These are phyloP conservation scores for Kodamaea jinghongensis DNA, from an alignment of 805 yeast genomes.

Conservation along the genomic window DNA sequence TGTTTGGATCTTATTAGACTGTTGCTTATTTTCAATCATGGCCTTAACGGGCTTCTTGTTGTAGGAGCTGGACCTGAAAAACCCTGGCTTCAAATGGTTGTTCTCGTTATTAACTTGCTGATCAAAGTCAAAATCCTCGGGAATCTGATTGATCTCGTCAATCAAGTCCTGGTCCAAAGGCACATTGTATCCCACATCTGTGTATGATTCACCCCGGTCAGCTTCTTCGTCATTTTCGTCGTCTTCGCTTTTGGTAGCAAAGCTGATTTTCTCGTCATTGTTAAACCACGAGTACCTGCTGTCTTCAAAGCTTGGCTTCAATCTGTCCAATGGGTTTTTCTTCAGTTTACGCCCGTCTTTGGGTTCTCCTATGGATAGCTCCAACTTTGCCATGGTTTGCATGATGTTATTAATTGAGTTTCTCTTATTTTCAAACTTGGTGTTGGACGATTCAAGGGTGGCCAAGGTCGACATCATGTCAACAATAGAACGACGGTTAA, in stretches of 20 bases:
- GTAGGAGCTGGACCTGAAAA: conserved; percentile 38
- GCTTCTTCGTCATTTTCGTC: conserved; percentile 3
- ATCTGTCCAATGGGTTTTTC: conserved; percentile 1
- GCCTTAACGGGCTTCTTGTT: conserved; percentile 34
- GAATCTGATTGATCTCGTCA: conserved; percentile 51
- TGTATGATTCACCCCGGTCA: not conserved
- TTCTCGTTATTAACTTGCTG: conserved; percentile 16
- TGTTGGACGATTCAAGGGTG: conserved; percentile 12
- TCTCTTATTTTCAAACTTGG: conserved; percentile 6
- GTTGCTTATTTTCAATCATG: conserved; percentile 20
- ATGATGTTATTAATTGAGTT: conserved; percentile 26
- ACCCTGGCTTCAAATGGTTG: conserved; percentile 3
- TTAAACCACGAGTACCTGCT: conserved; percentile 32
- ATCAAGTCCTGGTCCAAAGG: conserved; percentile 36
- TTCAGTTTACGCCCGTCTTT: not conserved
- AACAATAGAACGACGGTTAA: conserved; percentile 26
- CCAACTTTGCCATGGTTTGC: conserved; percentile 17
- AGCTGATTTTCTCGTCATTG: conserved; percentile 23
- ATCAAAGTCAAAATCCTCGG: conserved; percentile 44
- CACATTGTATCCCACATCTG: conserved; percentile 1
- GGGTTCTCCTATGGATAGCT: conserved; percentile 6
- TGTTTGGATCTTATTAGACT: conserved; percentile 36
- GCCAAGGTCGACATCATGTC: conserved; percentile 34
- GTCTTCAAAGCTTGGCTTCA: conserved; percentile 1
- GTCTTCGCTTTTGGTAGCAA: conserved; percentile 7